Percentiles rank a stretch among this genome's conserved stretches.
Conservation (phyloP, 1,139 yeast species). For the Geotrichum europaeum region DNA sequence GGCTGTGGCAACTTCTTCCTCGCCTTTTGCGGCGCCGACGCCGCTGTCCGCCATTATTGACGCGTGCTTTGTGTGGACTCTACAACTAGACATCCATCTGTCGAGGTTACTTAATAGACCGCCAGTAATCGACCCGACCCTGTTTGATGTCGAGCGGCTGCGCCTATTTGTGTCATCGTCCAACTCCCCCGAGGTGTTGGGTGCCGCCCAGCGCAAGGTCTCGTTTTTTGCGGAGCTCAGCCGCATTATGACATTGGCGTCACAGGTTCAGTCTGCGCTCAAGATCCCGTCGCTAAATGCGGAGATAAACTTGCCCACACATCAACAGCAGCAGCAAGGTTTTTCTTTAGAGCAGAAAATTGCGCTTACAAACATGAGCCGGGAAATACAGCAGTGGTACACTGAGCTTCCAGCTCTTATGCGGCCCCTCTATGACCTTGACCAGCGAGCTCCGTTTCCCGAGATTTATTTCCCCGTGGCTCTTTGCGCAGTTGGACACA, state of each 20-base stretch:
- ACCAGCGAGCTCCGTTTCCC: not conserved
- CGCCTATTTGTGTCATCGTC: not conserved
- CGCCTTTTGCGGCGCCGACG: not conserved
- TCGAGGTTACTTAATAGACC: not conserved
- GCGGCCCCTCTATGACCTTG: conserved; percentile 7
- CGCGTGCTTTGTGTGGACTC: not conserved
- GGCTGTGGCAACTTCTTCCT: not conserved
- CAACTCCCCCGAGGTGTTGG: not conserved
- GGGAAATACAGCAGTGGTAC: conserved; percentile 1
- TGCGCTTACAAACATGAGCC: not conserved
- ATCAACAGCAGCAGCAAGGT: not conserved
- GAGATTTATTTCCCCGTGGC: conserved; percentile 3
- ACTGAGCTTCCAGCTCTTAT: conserved; percentile 1
- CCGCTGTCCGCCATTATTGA: not conserved
- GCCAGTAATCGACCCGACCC: not conserved
- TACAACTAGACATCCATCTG: not conserved
- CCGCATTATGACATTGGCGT: not conserved
- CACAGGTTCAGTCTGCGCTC: not conserved
- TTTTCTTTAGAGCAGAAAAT: not conserved
- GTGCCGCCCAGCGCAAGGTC: not conserved
- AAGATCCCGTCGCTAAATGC: not conserved
- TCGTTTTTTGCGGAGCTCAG: not conserved
- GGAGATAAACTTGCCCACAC: not conserved
- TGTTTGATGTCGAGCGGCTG: not conserved
- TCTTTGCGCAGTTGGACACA: not conserved